Conservation (phyloP, 2,329 filamentous ascomycete species). For the Scorias spongiosa region DNA sequence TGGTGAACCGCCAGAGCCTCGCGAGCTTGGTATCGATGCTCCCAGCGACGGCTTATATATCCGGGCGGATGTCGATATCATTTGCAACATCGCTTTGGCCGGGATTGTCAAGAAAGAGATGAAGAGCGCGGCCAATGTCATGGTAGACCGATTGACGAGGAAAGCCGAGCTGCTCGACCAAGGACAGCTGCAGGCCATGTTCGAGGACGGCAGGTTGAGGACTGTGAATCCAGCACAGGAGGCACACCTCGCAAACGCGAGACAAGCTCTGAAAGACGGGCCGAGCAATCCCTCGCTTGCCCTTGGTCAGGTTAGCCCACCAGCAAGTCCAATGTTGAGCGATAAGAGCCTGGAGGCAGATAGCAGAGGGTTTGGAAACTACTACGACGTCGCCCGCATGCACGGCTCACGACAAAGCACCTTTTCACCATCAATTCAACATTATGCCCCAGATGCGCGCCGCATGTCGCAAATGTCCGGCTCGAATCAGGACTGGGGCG, state of each 20-base stretch:
- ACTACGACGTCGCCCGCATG: constrained; percentile 12
- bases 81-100: constrained; percentile 47
- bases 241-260: constrained; percentile 1
- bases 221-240: constrained; percentile 35
- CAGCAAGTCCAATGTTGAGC: constrained; percentile 8
- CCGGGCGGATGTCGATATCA: constrained; percentile 55
- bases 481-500: constrained; percentile 4
- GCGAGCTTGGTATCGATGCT: constrained; percentile 49
- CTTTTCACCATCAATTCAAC: constrained; percentile 13
- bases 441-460: constrained; percentile 4
- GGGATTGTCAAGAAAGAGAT: constrained; percentile 51
- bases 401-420: constrained; percentile 8
- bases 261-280: constrained; percentile 3
- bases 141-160: constrained; percentile 54
- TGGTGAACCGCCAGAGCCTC: constrained; percentile 46
- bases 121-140: constrained; percentile 50
- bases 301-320: constrained; percentile 5
- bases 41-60: constrained; percentile 52
- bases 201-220: constrained; percentile 47
- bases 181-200: constrained; percentile 51
- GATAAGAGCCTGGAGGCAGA: constrained; percentile 3
- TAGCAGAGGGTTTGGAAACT: constrained; percentile 15
- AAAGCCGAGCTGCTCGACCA: constrained; percentile 52
- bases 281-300: constrained; percentile 2
- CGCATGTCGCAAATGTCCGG: neutral